Percentiles rank a stretch among this genome's conserved stretches.
phyloP scores from a whole-genome alignment of 2,329 filamentous ascomycete species.

The Penicillium paneum region DNA sequence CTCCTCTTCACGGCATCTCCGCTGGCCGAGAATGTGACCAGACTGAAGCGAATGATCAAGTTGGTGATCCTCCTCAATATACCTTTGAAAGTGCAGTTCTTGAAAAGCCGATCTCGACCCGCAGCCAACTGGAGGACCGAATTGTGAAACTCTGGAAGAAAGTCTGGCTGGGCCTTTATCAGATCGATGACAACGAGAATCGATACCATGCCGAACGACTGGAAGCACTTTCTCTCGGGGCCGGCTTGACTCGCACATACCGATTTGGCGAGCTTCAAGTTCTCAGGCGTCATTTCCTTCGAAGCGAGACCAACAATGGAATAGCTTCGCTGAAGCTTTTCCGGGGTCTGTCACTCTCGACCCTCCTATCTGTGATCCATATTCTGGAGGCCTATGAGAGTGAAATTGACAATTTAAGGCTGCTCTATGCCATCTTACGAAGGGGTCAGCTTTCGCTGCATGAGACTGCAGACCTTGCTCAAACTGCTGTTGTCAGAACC shows the following conservation, averaged over 20 bases:
- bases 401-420: constrained; percentile 15
- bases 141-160: constrained; percentile 21
- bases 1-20: background rate
- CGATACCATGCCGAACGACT: constrained; percentile 17
- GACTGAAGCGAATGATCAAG: background rate
- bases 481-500: constrained; percentile 3
- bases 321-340: constrained; percentile 21
- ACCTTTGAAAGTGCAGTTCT: background rate
- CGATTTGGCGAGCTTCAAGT: constrained; percentile 7
- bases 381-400: constrained; percentile 21
- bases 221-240: constrained; percentile 17
- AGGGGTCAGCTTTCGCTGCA: constrained; percentile 13
- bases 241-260: constrained; percentile 14
- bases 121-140: constrained; percentile 13
- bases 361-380: constrained; percentile 15
- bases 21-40: background rate
- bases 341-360: constrained; percentile 16
- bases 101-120: background rate
- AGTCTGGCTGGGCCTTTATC: constrained; percentile 24
- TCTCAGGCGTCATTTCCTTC: constrained; percentile 12
- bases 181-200: constrained; percentile 14
- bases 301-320: constrained; percentile 6
- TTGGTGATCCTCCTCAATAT: background rate
- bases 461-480: background rate
- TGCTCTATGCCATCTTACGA: constrained; percentile 16